phyloP scores from a whole-genome alignment of 257 asterid species.

The Plectranthus barbatus region DNA sequence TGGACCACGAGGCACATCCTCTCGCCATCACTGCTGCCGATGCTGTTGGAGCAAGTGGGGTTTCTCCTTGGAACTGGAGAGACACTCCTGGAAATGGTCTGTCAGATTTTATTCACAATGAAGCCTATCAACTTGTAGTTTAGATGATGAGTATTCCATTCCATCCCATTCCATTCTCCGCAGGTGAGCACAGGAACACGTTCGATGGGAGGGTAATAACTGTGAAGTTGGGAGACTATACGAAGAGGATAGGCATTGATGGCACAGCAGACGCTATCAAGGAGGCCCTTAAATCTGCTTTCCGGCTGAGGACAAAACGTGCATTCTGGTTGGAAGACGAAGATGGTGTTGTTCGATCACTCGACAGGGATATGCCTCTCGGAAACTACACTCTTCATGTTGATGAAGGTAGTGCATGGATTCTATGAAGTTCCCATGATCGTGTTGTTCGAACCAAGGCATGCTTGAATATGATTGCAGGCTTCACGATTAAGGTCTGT shows the following conservation, averaged over 20 bases:
- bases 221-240: constrained; percentile 62
- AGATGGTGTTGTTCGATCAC: constrained; percentile 59
- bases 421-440: no score
- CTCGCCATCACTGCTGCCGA: constrained; percentile 81
- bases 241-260: constrained; percentile 75
- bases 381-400: constrained; percentile 81
- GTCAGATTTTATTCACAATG: constrained; percentile 9
- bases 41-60: constrained; percentile 73
- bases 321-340: constrained; percentile 96
- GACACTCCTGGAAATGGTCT: constrained; percentile 70
- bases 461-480: constrained; percentile 22
- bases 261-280: constrained; percentile 73
- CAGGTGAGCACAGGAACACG: constrained; percentile 62
- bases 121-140: not conserved
- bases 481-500: constrained; percentile 55
- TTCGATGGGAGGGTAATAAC: constrained; percentile 78
- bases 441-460: no score
- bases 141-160: not conserved
- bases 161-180: not conserved
- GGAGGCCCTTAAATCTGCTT: constrained; percentile 77
- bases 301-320: constrained; percentile 69
- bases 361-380: constrained; percentile 86
- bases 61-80: constrained; percentile 97
- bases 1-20: constrained; percentile 86
- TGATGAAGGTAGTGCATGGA: constrained; percentile 58